Evolutionary conservation across 2,329 filamentous ascomycete genomes (phyloP).

Genomic region (Penicillium sp.): DNA sequence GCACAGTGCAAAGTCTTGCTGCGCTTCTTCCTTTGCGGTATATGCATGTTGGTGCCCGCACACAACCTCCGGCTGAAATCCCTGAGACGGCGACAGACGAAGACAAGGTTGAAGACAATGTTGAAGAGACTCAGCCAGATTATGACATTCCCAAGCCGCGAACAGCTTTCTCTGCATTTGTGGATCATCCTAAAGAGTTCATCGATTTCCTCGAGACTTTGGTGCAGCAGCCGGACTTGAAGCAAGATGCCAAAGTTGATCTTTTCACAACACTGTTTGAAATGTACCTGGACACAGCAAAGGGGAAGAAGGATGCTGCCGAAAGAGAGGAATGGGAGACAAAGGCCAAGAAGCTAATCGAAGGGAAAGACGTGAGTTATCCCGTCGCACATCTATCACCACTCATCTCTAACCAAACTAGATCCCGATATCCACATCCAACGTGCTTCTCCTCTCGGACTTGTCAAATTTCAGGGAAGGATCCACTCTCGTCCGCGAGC

Average conservation of each 20-base stretch:
- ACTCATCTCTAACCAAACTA: slow-evolving; percentile 21
- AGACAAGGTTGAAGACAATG: slow-evolving; percentile 20
- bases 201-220: slow-evolving; percentile 90
- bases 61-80: slow-evolving; percentile 31
- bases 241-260: slow-evolving; percentile 73
- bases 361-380: slow-evolving; percentile 63
- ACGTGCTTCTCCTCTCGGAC: slow-evolving; percentile 87
- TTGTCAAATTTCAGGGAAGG: slow-evolving; percentile 86
- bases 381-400: not conserved
- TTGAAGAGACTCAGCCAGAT: slow-evolving; percentile 46
- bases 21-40: slow-evolving; percentile 81
- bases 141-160: slow-evolving; percentile 81
- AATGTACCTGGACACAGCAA: slow-evolving; percentile 92
- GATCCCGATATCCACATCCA: slow-evolving; percentile 86
- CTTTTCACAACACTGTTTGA: slow-evolving; percentile 95
- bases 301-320: slow-evolving; percentile 62
- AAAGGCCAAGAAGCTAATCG: slow-evolving; percentile 86
- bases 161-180: slow-evolving; percentile 92
- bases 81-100: slow-evolving; percentile 28
- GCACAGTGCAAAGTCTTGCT: slow-evolving; percentile 79
- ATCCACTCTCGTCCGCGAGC: slow-evolving; percentile 87
- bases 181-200: slow-evolving; percentile 89
- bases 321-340: slow-evolving; percentile 79
- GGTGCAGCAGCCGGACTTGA: slow-evolving; percentile 67
- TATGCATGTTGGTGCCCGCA: slow-evolving; percentile 62